Base-by-base conservation (phyloP, 202 grass and related monocot genomes). In the Schoenoplectus tabernaemontani region DNA sequence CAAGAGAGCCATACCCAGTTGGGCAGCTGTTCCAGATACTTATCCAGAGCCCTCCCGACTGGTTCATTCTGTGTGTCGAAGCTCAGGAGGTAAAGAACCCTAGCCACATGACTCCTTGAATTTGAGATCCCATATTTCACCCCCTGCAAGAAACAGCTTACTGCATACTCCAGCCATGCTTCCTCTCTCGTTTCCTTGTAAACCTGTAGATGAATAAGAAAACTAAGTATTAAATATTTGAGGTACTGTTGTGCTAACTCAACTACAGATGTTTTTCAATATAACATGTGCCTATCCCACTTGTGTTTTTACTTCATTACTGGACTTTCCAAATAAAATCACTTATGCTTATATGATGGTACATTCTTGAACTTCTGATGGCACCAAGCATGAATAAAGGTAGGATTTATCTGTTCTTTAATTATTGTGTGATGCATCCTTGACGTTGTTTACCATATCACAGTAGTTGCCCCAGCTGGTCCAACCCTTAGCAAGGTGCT, bases 401-500 rank as follows among this genome's bases (percentile, higher is more conserved):
- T 43, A 42, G 4, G 33, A 42, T 50, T 46, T 54, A 34, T 56
- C 26, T 56, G 9, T 53, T 75, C 16, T 75, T 56, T 75, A 16
- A 50, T 72, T 16, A 75, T 56, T 75, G 4, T 75, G 46, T 47
- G 41, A 46, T 71, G 22, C 23, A 47, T 17, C 42, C 68, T 72
- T 72, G 50, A 60, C 19, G 30, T 62, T 11, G 23, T 80, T 80
- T 98, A 99, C 96, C 96, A 95, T 99, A 85, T 99, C 91, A 80
- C 96, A 99, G 58, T 99, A 94, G 85, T 92, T 99, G 75, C 96
- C 96, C 96, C 96, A 99, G 82, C 96, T 99, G 83, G 95, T 99
- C 96, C 96, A 99, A 32, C 91, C 96, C 90, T 99, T 99, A 47
- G 96, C 84, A 57, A 99, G 90, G 89, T 99, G 96, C 75, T 99